These are phyloP conservation scores for Pluteus cervinus DNA, from an alignment of 768 basidiomycete genomes.

Conservation along the genomic window DNA sequence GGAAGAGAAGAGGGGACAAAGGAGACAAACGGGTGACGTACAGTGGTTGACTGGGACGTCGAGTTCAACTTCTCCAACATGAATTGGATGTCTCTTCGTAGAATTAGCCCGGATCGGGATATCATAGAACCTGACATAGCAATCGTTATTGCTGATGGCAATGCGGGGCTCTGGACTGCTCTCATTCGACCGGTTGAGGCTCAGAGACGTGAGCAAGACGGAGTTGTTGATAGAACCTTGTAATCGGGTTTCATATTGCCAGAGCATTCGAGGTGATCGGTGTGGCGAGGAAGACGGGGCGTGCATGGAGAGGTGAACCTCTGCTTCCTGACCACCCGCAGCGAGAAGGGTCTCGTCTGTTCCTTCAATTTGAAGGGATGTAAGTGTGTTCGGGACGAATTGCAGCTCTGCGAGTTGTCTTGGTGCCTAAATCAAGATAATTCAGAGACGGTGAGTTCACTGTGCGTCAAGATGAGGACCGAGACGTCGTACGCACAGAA, in stretches of 20 bases:
- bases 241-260: conserved; percentile 32
- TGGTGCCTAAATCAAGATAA: conserved; percentile 26
- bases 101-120: conserved; percentile 47
- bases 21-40: too few species aligned
- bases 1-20: not conserved
- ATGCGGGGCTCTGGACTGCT: conserved; percentile 71
- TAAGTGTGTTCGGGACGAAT: conserved; percentile 60
- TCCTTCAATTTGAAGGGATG: conserved; percentile 46
- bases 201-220: conserved; percentile 59
- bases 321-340: conserved; percentile 68
- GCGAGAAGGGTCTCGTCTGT: conserved; percentile 59
- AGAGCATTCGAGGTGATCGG: conserved; percentile 12
- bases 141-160: conserved; percentile 84
- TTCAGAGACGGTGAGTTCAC: conserved; percentile 2
- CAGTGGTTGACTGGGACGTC: conserved; percentile 80
- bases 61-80: conserved; percentile 49
- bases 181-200: conserved; percentile 51
- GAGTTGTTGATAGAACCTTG: conserved; percentile 72
- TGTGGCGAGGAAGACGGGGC: conserved; percentile 10
- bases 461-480: not conserved
- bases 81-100: conserved; percentile 31
- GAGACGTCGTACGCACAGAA: conserved; percentile 12
- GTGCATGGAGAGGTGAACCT: conserved; percentile 52
- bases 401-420: conserved; percentile 45
- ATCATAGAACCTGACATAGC: conserved; percentile 75